Evolutionary conservation across 2,329 filamentous ascomycete species (phyloP), one percentile per base, ranked within the genome.

Genomic region (Diaporthe nobilis): DNA sequence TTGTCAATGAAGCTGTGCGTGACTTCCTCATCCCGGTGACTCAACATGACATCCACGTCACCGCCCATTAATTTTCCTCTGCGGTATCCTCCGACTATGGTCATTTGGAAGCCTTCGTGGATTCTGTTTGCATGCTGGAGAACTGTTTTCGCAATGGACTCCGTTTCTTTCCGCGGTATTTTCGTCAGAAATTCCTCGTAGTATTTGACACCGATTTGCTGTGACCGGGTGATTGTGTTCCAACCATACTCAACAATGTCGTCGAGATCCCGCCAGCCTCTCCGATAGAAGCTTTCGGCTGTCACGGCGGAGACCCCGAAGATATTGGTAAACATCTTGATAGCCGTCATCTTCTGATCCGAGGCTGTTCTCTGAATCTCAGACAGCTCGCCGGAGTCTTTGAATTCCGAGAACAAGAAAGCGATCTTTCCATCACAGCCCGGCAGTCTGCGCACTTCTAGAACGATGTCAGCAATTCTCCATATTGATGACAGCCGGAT

Each of bases 191-290:
- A 94, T 78, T 98, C 96, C 47, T 97, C 94, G 82, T 97, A 98
- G 84, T 92, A 98, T 82, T 98, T 98, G 60, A 98, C 87, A 0
- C 97, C 96, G 73, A 98, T 98, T 82, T 98, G 95, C 83, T 98
- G 96, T 1, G 95, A 94, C 17, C 95, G 91, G 0, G 89, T 93
- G 1, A 98, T 87, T 0, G 84, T 87, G 28, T 87, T 82, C 96
- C 96, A 98, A 15, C 94, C 95, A 80, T 92, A 90, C 80, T 98
- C 94, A 55, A 98, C 88, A 4, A 98, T 86, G 80, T 98, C 96
- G 80, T 98, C 95, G 0, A 98, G 86, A 76, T 97, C 94, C 76
- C 91, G 89, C 94, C 95, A 98, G 39, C 94, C 90, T 77, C 91
- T 92, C 22, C 91, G 89, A 82, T 96, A 97, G 80, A 98, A 98